Percentiles rank a stretch among this genome's conserved stretches.
Conservation (phyloP, 805 yeast genomes). For the Yarrowia hollandica region DNA sequence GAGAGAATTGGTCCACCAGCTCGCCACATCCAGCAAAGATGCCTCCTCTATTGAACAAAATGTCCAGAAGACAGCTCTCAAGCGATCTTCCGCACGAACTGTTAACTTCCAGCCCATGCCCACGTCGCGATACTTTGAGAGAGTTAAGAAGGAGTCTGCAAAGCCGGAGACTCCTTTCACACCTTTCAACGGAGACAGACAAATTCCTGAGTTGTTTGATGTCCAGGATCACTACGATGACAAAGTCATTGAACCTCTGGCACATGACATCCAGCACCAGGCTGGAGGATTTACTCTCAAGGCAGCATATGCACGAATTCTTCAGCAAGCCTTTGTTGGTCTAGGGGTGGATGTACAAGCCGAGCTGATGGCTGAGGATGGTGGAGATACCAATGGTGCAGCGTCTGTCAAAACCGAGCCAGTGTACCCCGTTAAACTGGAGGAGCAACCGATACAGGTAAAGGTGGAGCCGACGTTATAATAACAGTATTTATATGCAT, state of each 20-base stretch:
- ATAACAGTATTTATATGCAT: slow-evolving; percentile 25
- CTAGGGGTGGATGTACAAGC: slow-evolving; percentile 74
- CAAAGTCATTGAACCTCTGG: slow-evolving; percentile 57
- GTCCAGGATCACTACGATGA: slow-evolving; percentile 56
- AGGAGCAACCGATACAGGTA: slow-evolving; percentile 23
- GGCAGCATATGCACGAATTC: slow-evolving; percentile 67
- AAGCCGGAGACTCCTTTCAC: slow-evolving; percentile 68
- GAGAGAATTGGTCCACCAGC: slow-evolving; percentile 55
- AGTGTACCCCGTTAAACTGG: background rate
- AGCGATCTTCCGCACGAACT: slow-evolving; percentile 65
- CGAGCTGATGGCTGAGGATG: slow-evolving; percentile 42
- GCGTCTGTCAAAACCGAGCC: background rate
- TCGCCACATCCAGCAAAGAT: slow-evolving; percentile 48
- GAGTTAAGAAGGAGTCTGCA: slow-evolving; percentile 48
- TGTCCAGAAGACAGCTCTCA: slow-evolving; percentile 55
- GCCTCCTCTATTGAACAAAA: slow-evolving; percentile 54
- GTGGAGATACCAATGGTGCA: background rate
- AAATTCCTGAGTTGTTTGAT: slow-evolving; percentile 52
- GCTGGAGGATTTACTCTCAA: slow-evolving; percentile 85
- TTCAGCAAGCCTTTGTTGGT: slow-evolving; percentile 89
- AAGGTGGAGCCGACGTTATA: slow-evolving; percentile 19
- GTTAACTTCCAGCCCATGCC: slow-evolving; percentile 34
- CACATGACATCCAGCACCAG: slow-evolving; percentile 60
- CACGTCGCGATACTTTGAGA: slow-evolving; percentile 38
- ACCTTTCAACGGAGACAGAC: slow-evolving; percentile 90